These are phyloP conservation scores for Lecanicillium sp. DNA, from an alignment of 2,329 filamentous ascomycete species.

Conservation along the genomic window DNA sequence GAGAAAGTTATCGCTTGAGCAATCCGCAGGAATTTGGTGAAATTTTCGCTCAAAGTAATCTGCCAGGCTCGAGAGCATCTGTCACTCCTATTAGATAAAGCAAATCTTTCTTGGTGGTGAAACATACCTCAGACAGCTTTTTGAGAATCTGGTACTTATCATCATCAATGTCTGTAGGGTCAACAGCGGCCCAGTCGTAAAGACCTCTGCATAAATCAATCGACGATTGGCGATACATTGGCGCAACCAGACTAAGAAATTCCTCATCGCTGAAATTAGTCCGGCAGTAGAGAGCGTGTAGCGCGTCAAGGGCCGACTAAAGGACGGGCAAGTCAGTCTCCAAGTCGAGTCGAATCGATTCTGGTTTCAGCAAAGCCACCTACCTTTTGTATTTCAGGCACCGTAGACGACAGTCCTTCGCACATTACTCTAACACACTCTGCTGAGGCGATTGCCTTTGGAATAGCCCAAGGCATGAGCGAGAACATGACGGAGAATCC, in stretches of 20 bases:
- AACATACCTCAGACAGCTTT: constrained; percentile 78
- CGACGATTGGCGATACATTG: constrained; percentile 67
- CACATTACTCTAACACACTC: constrained; percentile 64
- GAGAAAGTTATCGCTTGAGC: constrained; percentile 67
- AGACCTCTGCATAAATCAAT: constrained; percentile 64
- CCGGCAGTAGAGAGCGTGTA: constrained; percentile 75
- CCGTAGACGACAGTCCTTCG: constrained; percentile 59
- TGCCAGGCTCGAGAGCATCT: constrained; percentile 80
- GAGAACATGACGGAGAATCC: constrained; percentile 70
- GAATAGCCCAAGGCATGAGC: constrained; percentile 79
- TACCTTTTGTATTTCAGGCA: constrained; percentile 68
- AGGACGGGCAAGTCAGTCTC: not conserved
- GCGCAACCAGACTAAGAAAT: constrained; percentile 67
- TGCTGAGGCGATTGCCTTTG: constrained; percentile 67
- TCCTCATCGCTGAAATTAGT: constrained; percentile 68
- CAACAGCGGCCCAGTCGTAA: constrained; percentile 72
- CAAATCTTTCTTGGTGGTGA: not conserved
- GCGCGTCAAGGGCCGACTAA: constrained; percentile 69
- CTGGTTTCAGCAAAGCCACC: not conserved
- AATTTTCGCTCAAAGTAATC: constrained; percentile 77
- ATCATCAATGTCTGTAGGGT: constrained; percentile 77
- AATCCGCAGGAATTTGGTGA: constrained; percentile 51
- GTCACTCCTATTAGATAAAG: too few relatives aligned
- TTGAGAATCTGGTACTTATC: constrained; percentile 88
- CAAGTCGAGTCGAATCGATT: not conserved